Base-by-base conservation (phyloP, 148 eudicot genomes). In the Camellia japonica region DNA sequence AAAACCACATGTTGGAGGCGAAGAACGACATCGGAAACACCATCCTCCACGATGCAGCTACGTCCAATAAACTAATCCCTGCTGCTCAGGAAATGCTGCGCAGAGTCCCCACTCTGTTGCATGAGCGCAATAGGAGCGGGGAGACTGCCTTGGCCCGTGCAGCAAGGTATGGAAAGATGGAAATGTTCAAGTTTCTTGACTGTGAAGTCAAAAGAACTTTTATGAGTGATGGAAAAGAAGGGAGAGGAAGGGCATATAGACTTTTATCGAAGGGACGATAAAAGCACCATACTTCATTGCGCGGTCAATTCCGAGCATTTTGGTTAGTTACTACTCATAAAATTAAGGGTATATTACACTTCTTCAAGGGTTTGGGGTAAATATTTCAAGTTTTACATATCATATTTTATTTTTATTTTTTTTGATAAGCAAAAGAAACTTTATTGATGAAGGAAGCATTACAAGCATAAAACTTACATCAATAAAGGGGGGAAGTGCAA, bases 21-120 rank as follows among this genome's bases (percentile, higher is more conserved):
- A 54, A 38, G 55, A 78, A 78, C 16, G 23, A 23, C 14, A 44
- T 41, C 3, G 80, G 80, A 67, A 52, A 55, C 59, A 78, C 80
- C 16, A 55, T 78, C 18, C 80, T 78, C 64, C 80, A 78, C 30
- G 80, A 78, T 52, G 72, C 80, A 14, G 73, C 63, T 65, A 68
- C 51, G 6, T 51, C 60, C 63, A 15, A 67, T 23, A 67, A 6
- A 43, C 68, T 41, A 15, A 10, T 67, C 14, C 20, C 44, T 0
- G 80, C 72, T 68, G 80, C 80, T 4, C 13, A 1, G 63, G 73
- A 66, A 69, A 67, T 78, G 51, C 15, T 78, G 14, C 73, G 80
- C 23, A 30, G 15, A 9, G 73, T 73, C 1, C 80, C 73, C 3
- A 9, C 30, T 49, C 55, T 78, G 80, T 41, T 78, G 20, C 4